phyloP scores from a whole-genome alignment of 1,284 basidiomycete genomes.

The Anthracocystis walkeri region DNA sequence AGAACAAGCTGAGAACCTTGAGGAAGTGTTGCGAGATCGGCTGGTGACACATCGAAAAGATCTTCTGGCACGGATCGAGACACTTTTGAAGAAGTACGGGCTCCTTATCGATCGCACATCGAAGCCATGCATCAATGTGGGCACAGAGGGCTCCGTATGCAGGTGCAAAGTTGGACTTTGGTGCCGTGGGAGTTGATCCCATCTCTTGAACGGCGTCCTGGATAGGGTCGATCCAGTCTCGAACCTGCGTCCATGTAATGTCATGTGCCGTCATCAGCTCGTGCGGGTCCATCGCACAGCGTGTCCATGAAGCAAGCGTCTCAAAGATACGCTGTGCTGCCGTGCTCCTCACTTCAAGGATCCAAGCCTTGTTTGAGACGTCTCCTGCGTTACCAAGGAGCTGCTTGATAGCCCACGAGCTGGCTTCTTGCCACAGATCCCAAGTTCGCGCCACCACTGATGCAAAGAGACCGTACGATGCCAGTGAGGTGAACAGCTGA shows the following conservation, averaged over 20 bases:
- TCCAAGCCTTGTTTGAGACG: constrained; percentile 9
- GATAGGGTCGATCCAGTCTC: constrained; percentile 75
- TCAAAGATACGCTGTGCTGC: constrained; percentile 65
- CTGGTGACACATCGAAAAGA: neutral
- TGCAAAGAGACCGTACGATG: constrained; percentile 81
- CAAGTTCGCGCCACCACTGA: constrained; percentile 73
- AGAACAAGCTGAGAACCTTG: constrained; percentile 18
- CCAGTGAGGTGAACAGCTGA: constrained; percentile 77
- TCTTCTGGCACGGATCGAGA: constrained; percentile 9
- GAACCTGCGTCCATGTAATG: constrained; percentile 87
- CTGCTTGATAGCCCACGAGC: constrained; percentile 38
- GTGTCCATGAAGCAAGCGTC: constrained; percentile 79
- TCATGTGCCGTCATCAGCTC: constrained; percentile 85
- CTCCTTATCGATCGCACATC: constrained; percentile 35
- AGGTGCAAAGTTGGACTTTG: constrained; percentile 8
- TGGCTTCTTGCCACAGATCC: constrained; percentile 39
- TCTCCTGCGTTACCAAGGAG: neutral
- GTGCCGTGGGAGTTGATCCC: neutral
- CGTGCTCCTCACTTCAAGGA: constrained; percentile 18
- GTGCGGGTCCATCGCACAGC: constrained; percentile 89
- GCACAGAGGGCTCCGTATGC: constrained; percentile 27
- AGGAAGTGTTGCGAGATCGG: constrained; percentile 22
- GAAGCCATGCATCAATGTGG: constrained; percentile 40
- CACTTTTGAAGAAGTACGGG: constrained; percentile 21
- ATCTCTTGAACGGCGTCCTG: constrained; percentile 14